Evolutionary conservation across 1,284 basidiomycete genomes (phyloP).

Genomic region (Chondrostereum purpureum): DNA sequence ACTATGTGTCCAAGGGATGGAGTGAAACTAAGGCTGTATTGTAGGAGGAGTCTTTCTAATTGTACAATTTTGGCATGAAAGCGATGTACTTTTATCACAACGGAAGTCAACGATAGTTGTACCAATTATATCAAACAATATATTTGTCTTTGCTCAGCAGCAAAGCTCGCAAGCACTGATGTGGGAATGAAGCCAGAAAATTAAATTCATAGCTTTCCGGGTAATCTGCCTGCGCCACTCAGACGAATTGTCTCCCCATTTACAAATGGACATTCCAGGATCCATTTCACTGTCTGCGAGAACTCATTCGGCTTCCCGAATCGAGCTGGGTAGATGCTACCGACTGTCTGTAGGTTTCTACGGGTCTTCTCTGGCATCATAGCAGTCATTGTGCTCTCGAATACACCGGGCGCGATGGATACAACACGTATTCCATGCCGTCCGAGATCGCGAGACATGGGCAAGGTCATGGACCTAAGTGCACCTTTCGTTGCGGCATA

Average conservation of each 20-base stretch:
- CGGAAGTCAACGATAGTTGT: too few relatives aligned
- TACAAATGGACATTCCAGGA: slow-evolving; percentile 44
- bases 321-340: slow-evolving; percentile 36
- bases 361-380: slow-evolving; percentile 32
- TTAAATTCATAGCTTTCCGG: slow-evolving; percentile 1
- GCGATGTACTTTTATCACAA: too few relatives aligned
- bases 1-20: slow-evolving; percentile 36
- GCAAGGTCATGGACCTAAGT: slow-evolving; percentile 45
- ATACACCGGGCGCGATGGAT: slow-evolving; percentile 45
- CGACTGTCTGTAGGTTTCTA: slow-evolving; percentile 29
- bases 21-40: background rate
- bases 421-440: slow-evolving; percentile 46
- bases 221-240: slow-evolving; percentile 31
- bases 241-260: slow-evolving; percentile 53
- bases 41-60: too few relatives aligned
- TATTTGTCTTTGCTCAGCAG: too few relatives aligned
- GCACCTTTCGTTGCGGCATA: slow-evolving; percentile 53
- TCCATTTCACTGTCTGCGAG: slow-evolving; percentile 45
- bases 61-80: too few relatives aligned
- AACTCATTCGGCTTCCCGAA: slow-evolving; percentile 45
- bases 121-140: too few relatives aligned
- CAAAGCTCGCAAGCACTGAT: too few relatives aligned
- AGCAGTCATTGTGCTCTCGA: slow-evolving; percentile 40
- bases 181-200: too few relatives aligned
- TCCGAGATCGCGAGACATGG: slow-evolving; percentile 47